Evolutionary conservation across 306 rosid genomes (phyloP), one percentile per base, ranked within the genome.

Genomic region (Cucurbita pepo): DNA sequence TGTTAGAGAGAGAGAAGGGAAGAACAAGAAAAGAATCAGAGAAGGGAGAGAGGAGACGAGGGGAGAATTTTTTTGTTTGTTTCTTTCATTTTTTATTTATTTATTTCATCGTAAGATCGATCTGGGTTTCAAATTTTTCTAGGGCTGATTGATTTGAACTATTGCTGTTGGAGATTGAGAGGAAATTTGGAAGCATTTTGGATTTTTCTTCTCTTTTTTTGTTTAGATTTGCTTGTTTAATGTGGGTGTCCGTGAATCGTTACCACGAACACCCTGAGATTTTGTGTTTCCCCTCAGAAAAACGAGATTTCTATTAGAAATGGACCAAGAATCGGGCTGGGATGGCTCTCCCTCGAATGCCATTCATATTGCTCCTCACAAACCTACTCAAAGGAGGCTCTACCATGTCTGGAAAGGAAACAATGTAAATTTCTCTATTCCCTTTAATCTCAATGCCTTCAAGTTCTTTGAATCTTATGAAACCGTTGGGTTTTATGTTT

Each of bases 361-460:
- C 40, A 75, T 75, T 40, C 78, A 61, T 50, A 8, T 75, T 48
- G 52, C 78, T 48, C 62, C 78, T 18, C 65, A 65, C 13, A 51
- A 62, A 75, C 78, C 71, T 10, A 22, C 69, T 43, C 51, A 48
- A 14, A 44, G 25, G 72, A 75, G 78, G 72, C 78, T 75, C 62
- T 75, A 75, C 16, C 78, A 62, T 48, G 78, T 62, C 54, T 75
- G 78, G 78, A 75, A 75, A 57, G 78, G 78, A 61, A 75, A 75
- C 62, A 75, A 75, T 36, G 78, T 75, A 62, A 34, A 40, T 59
- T 62, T 53, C 71, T 37, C 38, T 51, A 7, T 45, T 3, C 64
- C 38, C 37, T 22, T 22, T 21, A 1, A 21, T 72, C 11, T 18
- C 10, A 7, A 54, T 36, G 21, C 14, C 41, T 13, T 40, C 47